Evolutionary conservation across 1,139 yeast species (phyloP).

Genomic region (Saccharomycopsis hybrid): DNA sequence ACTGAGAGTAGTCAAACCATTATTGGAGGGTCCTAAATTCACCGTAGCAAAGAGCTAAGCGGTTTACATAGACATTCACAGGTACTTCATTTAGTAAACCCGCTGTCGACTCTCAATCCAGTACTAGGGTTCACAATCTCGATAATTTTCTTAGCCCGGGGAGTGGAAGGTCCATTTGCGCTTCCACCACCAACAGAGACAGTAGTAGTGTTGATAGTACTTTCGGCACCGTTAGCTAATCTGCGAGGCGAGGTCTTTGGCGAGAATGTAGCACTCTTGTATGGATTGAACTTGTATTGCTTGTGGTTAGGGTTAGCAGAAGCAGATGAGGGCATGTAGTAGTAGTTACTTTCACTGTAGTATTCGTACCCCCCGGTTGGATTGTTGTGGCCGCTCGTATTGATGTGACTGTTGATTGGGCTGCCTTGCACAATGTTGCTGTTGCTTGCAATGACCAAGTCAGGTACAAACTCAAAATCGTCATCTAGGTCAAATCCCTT

Average conservation of each 20-base stretch:
- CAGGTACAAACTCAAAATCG: constrained; percentile 63
- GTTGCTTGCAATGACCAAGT: constrained; percentile 31
- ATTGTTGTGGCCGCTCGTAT: constrained; percentile 21
- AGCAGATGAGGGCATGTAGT: not conserved
- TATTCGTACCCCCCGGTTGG: not conserved
- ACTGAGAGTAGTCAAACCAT: too few relatives aligned
- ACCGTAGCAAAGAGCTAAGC: too few relatives aligned
- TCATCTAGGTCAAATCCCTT: constrained; percentile 62
- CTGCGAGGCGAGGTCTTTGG: constrained; percentile 33
- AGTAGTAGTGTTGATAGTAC: constrained; percentile 14
- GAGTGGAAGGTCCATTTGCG: constrained; percentile 34
- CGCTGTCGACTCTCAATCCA: constrained; percentile 47
- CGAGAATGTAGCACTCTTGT: constrained; percentile 50
- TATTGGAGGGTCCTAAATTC: too few relatives aligned
- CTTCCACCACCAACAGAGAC: too few relatives aligned
- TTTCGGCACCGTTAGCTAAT: not conserved
- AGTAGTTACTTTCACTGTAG: constrained; percentile 1
- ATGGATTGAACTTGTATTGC: constrained; percentile 47
- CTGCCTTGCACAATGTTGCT: not conserved
- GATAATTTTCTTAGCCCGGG: constrained; percentile 54
- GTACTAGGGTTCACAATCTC: constrained; percentile 79
- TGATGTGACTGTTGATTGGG: constrained; percentile 21
- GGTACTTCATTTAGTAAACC: not conserved
- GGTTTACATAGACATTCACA: too few relatives aligned
- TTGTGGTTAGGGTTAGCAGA: constrained; percentile 14